Base-by-base conservation (phyloP, 768 basidiomycete genomes). In the Daedaleopsis nitida region DNA sequence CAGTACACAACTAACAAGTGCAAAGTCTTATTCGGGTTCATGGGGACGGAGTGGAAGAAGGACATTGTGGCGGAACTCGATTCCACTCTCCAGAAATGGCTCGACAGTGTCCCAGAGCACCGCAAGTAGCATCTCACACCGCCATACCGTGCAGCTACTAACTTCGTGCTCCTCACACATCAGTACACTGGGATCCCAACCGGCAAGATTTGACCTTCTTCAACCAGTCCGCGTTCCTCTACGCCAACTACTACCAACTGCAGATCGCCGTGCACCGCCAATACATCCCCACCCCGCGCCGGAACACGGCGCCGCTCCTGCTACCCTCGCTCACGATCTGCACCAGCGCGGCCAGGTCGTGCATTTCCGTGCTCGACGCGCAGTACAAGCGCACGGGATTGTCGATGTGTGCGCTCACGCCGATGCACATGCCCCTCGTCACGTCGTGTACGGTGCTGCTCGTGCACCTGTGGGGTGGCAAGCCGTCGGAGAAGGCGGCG, bases 311-410 rank as follows among this genome's bases (percentile, higher is more conserved):
- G 0, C 70, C 74, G 3, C 69, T 82, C 37, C 77, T 78, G 1
- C 81, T 86, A 66, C 85, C 76, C 68, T 87, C 91, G 0, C 77
- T 94, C 35, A 89, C 89, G 0, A 93, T 94, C 55, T 94, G 92
- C 71, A 86, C 88, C n/a, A 94, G 93, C 62, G 86, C 93, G 0
- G 89, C 93, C 1, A 79, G 91, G 9, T 91, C 89, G 1, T 87
- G 83, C 61, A 83, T 83, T 47, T 89, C 88, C 68, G 81, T 94
- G 34, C 72, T 89, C 19, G 90, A 92, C 65, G 75, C 83, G 3
- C 80, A 83, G 54, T 60, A 21, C 35, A 59, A 60, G 50, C 56
- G 57, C 7, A 52, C 42, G 21, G 57, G 60, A 4, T n/a, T 7
- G 14, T 42, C 58, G 19, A 45, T n/a, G 45, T 6, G 42, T 38